These are phyloP conservation scores for Saccharomycopsis schoenii DNA, from an alignment of 805 yeast species.

Conservation along the genomic window DNA sequence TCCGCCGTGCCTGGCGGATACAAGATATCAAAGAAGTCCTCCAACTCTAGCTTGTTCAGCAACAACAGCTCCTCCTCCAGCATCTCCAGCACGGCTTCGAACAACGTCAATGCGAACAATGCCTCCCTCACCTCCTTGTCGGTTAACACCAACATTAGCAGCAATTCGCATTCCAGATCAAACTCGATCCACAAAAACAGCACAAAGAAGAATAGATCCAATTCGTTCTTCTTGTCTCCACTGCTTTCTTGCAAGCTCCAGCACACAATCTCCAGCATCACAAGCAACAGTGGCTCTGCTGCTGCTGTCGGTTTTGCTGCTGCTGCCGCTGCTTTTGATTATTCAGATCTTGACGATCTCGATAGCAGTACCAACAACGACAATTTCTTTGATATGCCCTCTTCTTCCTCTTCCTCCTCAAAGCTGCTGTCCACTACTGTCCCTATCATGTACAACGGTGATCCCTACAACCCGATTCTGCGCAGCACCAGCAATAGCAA, in stretches of 20 bases:
- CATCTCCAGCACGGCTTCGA: not conserved
- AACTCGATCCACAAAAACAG: not conserved
- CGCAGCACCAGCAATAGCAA: not conserved
- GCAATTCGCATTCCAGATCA: not conserved
- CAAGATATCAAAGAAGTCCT: not conserved
- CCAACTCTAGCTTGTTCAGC: not conserved
- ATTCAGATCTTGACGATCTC: conserved; percentile 23
- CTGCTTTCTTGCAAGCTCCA: not conserved
- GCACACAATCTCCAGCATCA: not conserved
- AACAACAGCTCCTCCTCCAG: not conserved
- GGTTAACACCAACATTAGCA: not conserved
- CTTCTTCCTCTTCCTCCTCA: conserved; percentile 15
- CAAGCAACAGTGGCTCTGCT: not conserved
- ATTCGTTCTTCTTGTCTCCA: not conserved
- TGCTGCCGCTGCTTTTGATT: conserved; percentile 24
- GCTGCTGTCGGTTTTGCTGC: too few relatives aligned
- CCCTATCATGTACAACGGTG: not conserved
- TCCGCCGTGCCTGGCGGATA: not conserved
- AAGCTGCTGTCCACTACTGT: conserved; percentile 17
- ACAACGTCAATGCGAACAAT: not conserved
- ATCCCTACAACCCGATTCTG: not conserved
- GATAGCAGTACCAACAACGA: conserved; percentile 18
- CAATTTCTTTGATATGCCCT: not conserved
- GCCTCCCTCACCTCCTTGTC: not conserved
- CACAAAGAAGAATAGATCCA: not conserved